A percentile compares a stretch with the other conserved stretches of the same genome.
Conservation (phyloP, 148 eudicot genomes). For the Chenopodium quinoa region DNA sequence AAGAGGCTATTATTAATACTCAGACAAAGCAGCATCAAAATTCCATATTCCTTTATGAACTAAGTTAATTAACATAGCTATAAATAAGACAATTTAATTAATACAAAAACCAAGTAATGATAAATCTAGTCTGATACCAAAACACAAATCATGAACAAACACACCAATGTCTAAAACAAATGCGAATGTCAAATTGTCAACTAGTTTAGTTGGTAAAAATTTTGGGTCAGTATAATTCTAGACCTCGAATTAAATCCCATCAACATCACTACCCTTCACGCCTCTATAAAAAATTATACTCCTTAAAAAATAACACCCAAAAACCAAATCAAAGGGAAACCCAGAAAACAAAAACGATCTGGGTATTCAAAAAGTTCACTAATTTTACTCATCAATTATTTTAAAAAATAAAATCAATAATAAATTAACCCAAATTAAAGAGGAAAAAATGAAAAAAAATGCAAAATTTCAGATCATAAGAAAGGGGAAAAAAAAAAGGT, state of each 20-base stretch:
- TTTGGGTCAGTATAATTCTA: too few species aligned
- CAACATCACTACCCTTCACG: too few species aligned
- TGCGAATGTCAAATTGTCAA: too few species aligned
- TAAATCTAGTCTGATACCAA: background rate
- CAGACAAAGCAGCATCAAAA: background rate
- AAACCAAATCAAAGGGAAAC: background rate
- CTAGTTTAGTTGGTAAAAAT: too few species aligned
- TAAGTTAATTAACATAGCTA: too few species aligned
- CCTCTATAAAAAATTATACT: too few species aligned
- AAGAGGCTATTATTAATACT: background rate
- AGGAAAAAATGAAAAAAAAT: background rate
- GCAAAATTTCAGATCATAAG: conserved; percentile 3
- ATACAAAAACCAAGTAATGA: background rate
- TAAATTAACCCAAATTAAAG: background rate
- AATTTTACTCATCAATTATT: background rate
- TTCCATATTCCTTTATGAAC: too few species aligned
- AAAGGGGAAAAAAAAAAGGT: background rate
- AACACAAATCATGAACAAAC: background rate
- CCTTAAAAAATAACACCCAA: background rate
- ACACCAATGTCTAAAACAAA: background rate
- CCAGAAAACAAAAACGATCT: conserved; percentile 2
- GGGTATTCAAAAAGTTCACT: conserved; percentile 3
- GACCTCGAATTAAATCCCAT: too few species aligned
- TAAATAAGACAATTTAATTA: background rate
- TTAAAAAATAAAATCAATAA: background rate